Conservation (phyloP, 192 early-diverging fungal genomes). For the Backusella parvicylindrica region DNA sequence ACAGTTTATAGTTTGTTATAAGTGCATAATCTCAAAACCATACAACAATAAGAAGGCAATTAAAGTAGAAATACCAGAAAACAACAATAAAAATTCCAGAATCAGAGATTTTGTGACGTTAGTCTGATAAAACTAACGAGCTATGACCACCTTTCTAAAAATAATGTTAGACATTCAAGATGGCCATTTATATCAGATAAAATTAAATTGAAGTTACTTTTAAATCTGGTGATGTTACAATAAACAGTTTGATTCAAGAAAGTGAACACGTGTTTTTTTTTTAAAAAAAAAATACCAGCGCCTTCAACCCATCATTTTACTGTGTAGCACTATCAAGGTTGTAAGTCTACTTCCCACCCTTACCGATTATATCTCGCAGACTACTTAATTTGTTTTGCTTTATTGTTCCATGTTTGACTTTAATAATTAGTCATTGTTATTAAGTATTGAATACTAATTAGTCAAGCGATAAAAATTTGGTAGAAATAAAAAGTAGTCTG, state of each 20-base stretch:
- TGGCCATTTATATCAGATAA: background rate
- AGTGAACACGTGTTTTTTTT: background rate
- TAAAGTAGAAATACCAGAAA: background rate
- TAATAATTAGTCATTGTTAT: background rate
- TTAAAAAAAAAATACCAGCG: background rate
- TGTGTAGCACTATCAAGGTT: background rate
- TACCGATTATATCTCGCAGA: background rate
- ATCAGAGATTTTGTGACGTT: background rate
- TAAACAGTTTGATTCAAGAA: background rate
- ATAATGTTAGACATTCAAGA: background rate
- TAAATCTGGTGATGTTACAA: background rate
- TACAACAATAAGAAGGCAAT: no score
- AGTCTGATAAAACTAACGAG: background rate
- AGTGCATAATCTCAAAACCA: background rate
- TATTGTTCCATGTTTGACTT: background rate
- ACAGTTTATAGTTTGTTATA: no score
- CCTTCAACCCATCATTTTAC: background rate
- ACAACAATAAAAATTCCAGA: background rate
- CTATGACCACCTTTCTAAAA: background rate
- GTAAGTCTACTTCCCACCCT: background rate
- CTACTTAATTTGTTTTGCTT: background rate
- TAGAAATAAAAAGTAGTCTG: background rate
- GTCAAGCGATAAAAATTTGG: background rate
- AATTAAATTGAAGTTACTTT: background rate
- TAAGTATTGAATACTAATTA: background rate